phyloP scores from a whole-genome alignment of 2,329 filamentous ascomycete species.

The Xylariaceae sp. region DNA sequence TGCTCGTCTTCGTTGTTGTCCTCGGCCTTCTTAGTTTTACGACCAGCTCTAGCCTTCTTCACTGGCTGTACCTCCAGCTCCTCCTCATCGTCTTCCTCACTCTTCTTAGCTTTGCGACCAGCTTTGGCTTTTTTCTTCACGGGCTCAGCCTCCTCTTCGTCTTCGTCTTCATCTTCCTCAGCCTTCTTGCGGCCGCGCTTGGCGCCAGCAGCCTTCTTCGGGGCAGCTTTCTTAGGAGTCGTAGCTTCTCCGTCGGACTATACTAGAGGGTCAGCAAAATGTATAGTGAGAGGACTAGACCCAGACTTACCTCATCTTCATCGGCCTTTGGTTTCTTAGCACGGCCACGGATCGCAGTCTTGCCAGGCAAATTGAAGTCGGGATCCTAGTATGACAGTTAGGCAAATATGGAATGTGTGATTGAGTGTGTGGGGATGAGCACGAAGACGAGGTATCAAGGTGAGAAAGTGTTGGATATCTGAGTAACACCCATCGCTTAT shows the following conservation, averaged over 20 bases:
- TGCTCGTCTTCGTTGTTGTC: slow-evolving; percentile 28
- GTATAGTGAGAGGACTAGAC: slow-evolving; percentile 1
- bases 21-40: slow-evolving; percentile 38
- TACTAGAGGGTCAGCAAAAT: slow-evolving; percentile 15
- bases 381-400: slow-evolving; percentile 62
- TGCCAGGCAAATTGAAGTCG: slow-evolving; percentile 74
- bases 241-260: slow-evolving; percentile 36
- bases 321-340: slow-evolving; percentile 46
- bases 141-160: slow-evolving; percentile 40
- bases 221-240: slow-evolving; percentile 39
- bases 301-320: slow-evolving; percentile 43
- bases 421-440: background rate
- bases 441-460: background rate
- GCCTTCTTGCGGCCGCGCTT: slow-evolving; percentile 50
- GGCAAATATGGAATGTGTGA: slow-evolving; percentile 16
- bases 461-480: background rate
- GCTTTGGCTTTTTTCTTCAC: slow-evolving; percentile 49
- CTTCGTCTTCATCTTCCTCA: slow-evolving; percentile 34
- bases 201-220: slow-evolving; percentile 37
- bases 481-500: background rate
- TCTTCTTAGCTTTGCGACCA: slow-evolving; percentile 32
- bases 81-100: slow-evolving; percentile 32
- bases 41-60: slow-evolving; percentile 34
- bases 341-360: slow-evolving; percentile 65
- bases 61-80: slow-evolving; percentile 21